Conservation (phyloP, 306 rosid genomes). For the Dalbergia cultrata region DNA sequence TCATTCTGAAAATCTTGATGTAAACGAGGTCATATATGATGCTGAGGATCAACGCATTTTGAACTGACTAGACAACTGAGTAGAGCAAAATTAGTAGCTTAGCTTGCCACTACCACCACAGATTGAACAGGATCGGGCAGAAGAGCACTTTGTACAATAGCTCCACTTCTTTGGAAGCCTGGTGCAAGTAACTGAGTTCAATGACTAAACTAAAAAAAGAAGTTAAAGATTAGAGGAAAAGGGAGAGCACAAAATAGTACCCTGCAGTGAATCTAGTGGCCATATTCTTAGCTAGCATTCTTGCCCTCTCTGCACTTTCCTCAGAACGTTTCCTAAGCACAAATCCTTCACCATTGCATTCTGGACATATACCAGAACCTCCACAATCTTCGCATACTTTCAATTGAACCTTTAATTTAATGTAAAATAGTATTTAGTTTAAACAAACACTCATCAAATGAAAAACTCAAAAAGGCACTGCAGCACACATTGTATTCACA, state of each 20-base stretch:
- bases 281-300: constrained; percentile 71
- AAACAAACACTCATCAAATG: constrained; percentile 38
- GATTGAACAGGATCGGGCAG: constrained; percentile 74
- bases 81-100: constrained; percentile 54
- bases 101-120: constrained; percentile 89
- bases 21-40: constrained; percentile 24
- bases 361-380: constrained; percentile 92
- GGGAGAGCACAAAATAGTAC: constrained; percentile 52
- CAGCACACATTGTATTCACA: constrained; percentile 4
- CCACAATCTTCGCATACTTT: constrained; percentile 74
- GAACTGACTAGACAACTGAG: constrained; percentile 2
- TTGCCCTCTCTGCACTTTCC: constrained; percentile 78
- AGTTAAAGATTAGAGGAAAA: constrained; percentile 10
- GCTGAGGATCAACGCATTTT: constrained; percentile 4
- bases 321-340: constrained; percentile 81
- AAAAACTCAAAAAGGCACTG: constrained; percentile 3
- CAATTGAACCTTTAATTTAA: constrained; percentile 63
- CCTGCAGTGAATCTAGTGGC: constrained; percentile 91
- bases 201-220: constrained; percentile 28
- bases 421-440: constrained; percentile 18
- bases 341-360: constrained; percentile 96
- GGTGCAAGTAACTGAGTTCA: constrained; percentile 40
- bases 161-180: constrained; percentile 99
- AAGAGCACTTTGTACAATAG: constrained; percentile 91
- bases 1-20: constrained; percentile 42